Evolutionary conservation across 345 rosid species (phyloP).

Genomic region (Hypericum androsaemum): DNA sequence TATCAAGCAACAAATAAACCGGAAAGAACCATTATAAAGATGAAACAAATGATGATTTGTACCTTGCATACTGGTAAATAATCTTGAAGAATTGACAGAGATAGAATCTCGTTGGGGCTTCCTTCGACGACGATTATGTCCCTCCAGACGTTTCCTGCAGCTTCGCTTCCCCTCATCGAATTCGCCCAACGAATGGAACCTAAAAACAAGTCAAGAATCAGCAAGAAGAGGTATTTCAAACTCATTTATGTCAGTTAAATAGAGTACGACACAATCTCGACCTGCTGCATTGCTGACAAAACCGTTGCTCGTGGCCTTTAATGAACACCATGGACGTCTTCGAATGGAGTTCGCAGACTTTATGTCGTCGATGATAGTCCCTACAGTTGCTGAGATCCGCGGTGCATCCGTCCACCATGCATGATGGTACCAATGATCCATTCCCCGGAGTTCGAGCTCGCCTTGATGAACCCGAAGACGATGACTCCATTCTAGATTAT

Average conservation of each 20-base stretch:
- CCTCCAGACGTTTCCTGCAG: conserved; percentile 75
- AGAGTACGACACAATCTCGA: background rate
- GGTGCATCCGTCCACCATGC: conserved; percentile 70
- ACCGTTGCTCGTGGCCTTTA: conserved; percentile 50
- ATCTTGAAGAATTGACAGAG: conserved; percentile 30
- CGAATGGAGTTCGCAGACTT: conserved; percentile 65
- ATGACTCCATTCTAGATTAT: conserved; percentile 38
- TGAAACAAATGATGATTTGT: background rate
- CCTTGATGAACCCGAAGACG: conserved; percentile 38
- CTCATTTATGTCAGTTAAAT: no score
- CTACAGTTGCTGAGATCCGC: conserved; percentile 59
- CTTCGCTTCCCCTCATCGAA: conserved; percentile 72
- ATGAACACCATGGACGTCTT: conserved; percentile 53
- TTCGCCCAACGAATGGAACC: conserved; percentile 66
- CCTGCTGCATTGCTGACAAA: conserved; percentile 92
- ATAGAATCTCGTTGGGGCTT: conserved; percentile 55
- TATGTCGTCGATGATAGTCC: conserved; percentile 69
- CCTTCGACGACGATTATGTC: conserved; percentile 64
- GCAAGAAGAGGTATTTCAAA: no score
- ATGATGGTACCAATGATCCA: conserved; percentile 39
- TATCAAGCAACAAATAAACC: background rate
- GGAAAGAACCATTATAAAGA: conserved; percentile 3
- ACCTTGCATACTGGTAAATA: conserved; percentile 43
- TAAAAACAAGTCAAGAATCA: conserved; percentile 6
- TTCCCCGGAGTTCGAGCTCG: conserved; percentile 34